A percentile compares a stretch with the other conserved stretches of the same genome.
phyloP scores from a whole-genome alignment of 768 basidiomycete genomes.

The Leccinum subgranulosum region DNA sequence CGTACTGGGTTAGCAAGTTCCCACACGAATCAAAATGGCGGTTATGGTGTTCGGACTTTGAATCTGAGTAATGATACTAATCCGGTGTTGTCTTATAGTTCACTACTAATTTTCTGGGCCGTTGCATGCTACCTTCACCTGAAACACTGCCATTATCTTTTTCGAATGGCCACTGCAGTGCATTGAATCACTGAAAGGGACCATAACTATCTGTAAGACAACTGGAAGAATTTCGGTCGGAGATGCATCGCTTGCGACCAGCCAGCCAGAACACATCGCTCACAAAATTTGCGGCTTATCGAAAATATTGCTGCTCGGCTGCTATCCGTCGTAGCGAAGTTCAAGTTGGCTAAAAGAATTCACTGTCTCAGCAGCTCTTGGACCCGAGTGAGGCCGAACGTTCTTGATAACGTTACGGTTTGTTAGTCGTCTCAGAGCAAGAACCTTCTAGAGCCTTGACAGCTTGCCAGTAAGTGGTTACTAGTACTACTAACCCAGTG shows the following conservation, averaged over 20 bases:
- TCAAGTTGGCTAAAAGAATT: neutral
- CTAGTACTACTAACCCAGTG: too few relatives aligned
- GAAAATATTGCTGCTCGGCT: neutral
- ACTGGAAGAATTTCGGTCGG: neutral
- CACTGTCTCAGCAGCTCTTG: too few relatives aligned
- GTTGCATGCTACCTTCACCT: neutral
- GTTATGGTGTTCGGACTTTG: neutral
- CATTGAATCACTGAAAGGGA: neutral
- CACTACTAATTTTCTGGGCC: neutral
- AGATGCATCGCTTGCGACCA: neutral
- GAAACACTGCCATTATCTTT: neutral
- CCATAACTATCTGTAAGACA: neutral
- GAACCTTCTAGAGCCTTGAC: too few relatives aligned
- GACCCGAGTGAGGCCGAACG: too few relatives aligned
- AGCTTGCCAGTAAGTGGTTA: too few relatives aligned
- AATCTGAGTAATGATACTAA: neutral
- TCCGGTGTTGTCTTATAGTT: neutral
- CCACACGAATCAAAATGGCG: slow-evolving; percentile 18
- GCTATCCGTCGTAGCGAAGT: neutral
- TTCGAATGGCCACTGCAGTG: neutral
- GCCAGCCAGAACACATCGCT: neutral
- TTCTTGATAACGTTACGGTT: neutral
- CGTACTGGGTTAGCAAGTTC: slow-evolving; percentile 24
- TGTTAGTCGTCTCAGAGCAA: too few relatives aligned
- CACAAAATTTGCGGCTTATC: neutral